Evolutionary conservation across 192 early-diverging fungal genomes (phyloP), one percentile per base, ranked within the genome.

Genomic region (Dissophora ornata): DNA sequence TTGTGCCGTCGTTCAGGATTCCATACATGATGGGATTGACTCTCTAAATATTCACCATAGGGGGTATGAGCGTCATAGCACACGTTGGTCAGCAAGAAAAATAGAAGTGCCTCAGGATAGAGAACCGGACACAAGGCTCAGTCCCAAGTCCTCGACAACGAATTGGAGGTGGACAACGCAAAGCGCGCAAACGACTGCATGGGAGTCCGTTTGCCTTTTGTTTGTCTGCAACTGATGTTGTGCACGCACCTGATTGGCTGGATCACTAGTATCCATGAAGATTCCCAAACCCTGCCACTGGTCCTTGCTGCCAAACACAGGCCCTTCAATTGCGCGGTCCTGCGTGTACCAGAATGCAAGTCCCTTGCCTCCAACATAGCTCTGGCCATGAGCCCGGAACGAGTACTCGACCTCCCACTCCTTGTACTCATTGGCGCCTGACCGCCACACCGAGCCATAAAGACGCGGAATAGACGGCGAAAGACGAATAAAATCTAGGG

Each of bases 331-430:
- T 4, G 65, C 45, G 16, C 60, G 33, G 0, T 70, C 84, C 4
- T 69, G 47, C 0, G 90, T 86, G 62, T 95, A 95, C 94, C 94
- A 95, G 53, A 95, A 87, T 25, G 91, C 94, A 6, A 95, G 55
- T 0, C 94, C 94, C 28, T 89, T 82, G 21, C 91, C 92, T 28
- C 94, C 94, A 29, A 82, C 60, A 40, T 81, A 67, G 24, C 82
- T 79, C 11, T 81, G 81, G 8, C 94, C 94, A 30, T 56, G 79
- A 9, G 89, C 84, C 19, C 57, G 71, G 64, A 94, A 86, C 11
- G 86, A 63, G 50, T 94, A 80, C 40, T 90, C 83, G 22, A 90
- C 86, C 54, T 91, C 84, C 92, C 92, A 95, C 41, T 91, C 87
- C 63, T 82, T 75, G 82, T 94, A 77, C 15, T 73, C 50, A 53